Percentiles rank a stretch among this genome's conserved stretches.
These are phyloP conservation scores for Stygiomarasmius scandens DNA, from an alignment of 1,284 basidiomycete species.

Conservation along the genomic window DNA sequence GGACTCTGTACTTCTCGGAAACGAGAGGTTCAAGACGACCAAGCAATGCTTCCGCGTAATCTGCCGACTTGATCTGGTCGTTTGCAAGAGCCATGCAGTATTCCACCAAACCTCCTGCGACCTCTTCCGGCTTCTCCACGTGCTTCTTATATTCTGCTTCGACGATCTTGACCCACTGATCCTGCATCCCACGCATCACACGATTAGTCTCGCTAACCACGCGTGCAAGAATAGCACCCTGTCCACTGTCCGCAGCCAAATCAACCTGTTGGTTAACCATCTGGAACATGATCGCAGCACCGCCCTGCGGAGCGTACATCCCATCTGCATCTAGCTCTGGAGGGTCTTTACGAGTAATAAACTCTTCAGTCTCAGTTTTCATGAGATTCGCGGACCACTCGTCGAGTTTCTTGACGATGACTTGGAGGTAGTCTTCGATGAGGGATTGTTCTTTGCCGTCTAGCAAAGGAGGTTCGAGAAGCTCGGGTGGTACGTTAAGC, in stretches of 20 bases:
- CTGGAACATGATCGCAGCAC: slow-evolving; percentile 92
- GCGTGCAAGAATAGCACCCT: slow-evolving; percentile 90
- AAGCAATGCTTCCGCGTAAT: slow-evolving; percentile 88
- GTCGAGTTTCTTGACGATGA: slow-evolving; percentile 95
- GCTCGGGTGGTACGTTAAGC: slow-evolving; percentile 78
- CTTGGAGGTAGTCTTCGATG: slow-evolving; percentile 93
- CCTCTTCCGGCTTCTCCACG: slow-evolving; percentile 87
- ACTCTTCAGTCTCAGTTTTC: slow-evolving; percentile 88
- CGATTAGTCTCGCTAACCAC: slow-evolving; percentile 89
- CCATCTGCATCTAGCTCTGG: slow-evolving; percentile 91
- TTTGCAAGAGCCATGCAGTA: slow-evolving; percentile 98
- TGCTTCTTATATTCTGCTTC: slow-evolving; percentile 90
- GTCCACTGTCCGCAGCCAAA: slow-evolving; percentile 92
- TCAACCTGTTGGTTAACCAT: slow-evolving; percentile 99
- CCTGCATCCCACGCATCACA: slow-evolving; percentile 90
- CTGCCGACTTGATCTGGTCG: slow-evolving; percentile 96
- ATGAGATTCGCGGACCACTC: slow-evolving; percentile 97
- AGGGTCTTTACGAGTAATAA: slow-evolving; percentile 80
- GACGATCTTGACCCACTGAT: slow-evolving; percentile 85
- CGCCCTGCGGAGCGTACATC: slow-evolving; percentile 87
- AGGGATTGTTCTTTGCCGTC: slow-evolving; percentile 93
- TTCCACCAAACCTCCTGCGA: slow-evolving; percentile 88
- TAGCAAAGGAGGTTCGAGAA: slow-evolving; percentile 87
- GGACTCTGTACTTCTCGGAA: slow-evolving; percentile 86
- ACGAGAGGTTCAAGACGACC: slow-evolving; percentile 89